Evolutionary conservation across 352 stramenopile genomes (phyloP).

Genomic region (Globisporangium parvum): DNA sequence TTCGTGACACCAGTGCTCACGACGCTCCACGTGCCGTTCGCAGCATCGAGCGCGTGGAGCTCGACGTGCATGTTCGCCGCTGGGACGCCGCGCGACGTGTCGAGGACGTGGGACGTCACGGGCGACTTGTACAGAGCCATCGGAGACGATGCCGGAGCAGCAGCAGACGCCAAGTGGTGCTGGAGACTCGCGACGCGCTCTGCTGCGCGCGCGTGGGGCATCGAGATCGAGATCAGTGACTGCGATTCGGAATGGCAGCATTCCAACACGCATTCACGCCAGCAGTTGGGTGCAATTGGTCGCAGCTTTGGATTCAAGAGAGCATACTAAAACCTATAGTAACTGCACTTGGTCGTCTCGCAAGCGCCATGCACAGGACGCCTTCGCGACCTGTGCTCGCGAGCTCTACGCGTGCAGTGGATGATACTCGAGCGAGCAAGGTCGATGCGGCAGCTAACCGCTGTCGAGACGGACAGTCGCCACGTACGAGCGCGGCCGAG

Average conservation of each 20-base stretch:
- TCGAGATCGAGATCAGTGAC: constrained; percentile 1
- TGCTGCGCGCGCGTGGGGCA: constrained; percentile 7
- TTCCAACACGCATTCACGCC: background rate
- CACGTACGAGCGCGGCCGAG: no score
- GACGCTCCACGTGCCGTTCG: constrained; percentile 26
- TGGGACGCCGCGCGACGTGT: constrained; percentile 72
- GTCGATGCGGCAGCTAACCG: no score
- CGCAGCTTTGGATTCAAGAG: no score
- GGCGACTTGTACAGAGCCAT: constrained; percentile 41
- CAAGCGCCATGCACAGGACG: no score
- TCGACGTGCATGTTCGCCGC: constrained; percentile 64
- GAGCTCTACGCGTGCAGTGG: no score
- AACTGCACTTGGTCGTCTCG: no score
- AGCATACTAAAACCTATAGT: no score
- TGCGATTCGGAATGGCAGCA: no score
- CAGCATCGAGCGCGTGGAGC: constrained; percentile 40
- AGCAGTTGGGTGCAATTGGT: no score
- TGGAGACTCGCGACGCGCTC: constrained; percentile 25
- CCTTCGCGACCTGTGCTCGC: no score
- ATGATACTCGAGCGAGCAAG: no score
- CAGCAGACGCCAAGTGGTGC: constrained; percentile 16
- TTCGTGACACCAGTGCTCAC: constrained; percentile 65
- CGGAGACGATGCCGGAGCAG: constrained; percentile 1
- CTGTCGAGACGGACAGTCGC: no score
- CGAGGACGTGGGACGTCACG: constrained; percentile 85